Evolutionary conservation across 2,329 filamentous ascomycete species (phyloP).

Genomic region (Pyricularia sp.): DNA sequence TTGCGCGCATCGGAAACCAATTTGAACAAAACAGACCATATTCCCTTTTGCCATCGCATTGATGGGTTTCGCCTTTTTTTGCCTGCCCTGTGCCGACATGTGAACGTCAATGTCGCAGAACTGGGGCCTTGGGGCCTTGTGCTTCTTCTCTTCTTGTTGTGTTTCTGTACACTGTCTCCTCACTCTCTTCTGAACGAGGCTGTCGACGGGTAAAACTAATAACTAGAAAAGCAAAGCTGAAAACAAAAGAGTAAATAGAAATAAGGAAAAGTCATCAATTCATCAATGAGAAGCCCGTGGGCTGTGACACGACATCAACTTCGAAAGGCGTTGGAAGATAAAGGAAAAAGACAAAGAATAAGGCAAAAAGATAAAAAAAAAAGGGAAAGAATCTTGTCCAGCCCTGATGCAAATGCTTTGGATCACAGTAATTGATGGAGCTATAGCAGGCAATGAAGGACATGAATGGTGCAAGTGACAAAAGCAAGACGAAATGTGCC

Average conservation of each 20-base stretch:
- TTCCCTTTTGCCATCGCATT: neutral
- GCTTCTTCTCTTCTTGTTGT: neutral
- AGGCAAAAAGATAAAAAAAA: slow-evolving; percentile 5
- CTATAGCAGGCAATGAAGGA: neutral
- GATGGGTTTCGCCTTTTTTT: neutral
- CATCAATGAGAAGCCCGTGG: neutral
- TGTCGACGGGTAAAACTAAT: neutral
- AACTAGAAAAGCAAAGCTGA: neutral
- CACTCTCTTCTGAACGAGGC: neutral
- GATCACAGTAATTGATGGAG: neutral
- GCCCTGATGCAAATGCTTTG: neutral
- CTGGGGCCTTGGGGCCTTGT: neutral
- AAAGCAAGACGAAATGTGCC: neutral
- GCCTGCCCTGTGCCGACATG: neutral
- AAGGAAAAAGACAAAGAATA: slow-evolving; percentile 4
- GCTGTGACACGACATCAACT: no score
- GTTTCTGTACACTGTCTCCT: neutral
- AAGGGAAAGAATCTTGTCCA: slow-evolving; percentile 9
- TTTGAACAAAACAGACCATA: neutral
- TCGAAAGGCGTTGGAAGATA: neutral
- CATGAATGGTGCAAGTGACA: neutral
- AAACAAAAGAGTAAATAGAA: slow-evolving; percentile 2
- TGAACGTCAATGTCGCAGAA: neutral
- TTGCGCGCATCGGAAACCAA: neutral
- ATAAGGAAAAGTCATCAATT: neutral